A percentile compares a stretch with the other conserved stretches of the same genome.
These are phyloP conservation scores for Kodamaea suecica DNA, from an alignment of 1,139 yeast species.

Conservation along the genomic window DNA sequence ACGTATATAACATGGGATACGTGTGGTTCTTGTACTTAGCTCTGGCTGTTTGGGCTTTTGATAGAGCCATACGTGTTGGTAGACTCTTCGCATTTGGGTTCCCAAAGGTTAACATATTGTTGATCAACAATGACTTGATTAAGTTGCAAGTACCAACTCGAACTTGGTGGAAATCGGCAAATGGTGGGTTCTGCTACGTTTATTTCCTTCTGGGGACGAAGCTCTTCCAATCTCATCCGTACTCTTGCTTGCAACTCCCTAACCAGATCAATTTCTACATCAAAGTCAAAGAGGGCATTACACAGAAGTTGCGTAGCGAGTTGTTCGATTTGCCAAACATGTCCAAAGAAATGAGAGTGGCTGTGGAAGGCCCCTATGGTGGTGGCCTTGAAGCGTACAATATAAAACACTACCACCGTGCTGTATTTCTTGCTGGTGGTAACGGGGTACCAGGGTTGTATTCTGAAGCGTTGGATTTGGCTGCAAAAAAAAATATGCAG, in stretches of 20 bases:
- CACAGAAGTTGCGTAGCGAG: slow-evolving; percentile 27
- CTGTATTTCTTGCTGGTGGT: slow-evolving; percentile 45
- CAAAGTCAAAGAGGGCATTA: slow-evolving; percentile 38
- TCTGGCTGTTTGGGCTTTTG: slow-evolving; percentile 43
- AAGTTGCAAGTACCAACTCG: slow-evolving; percentile 42
- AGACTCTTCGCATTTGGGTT: slow-evolving; percentile 37
- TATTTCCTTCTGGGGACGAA: slow-evolving; percentile 35
- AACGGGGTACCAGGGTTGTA: slow-evolving; percentile 49
- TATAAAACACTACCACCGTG: slow-evolving; percentile 32
- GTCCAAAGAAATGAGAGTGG: slow-evolving; percentile 28
- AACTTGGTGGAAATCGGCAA: slow-evolving; percentile 37
- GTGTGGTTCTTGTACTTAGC: slow-evolving; percentile 37
- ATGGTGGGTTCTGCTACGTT: slow-evolving; percentile 54
- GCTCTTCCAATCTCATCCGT: slow-evolving; percentile 45
- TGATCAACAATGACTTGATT: slow-evolving; percentile 39
- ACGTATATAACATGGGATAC: slow-evolving; percentile 40
- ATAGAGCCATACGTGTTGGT: slow-evolving; percentile 36
- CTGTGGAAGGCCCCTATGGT: slow-evolving; percentile 50
- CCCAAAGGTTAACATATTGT: slow-evolving; percentile 33
- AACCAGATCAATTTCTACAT: slow-evolving; percentile 31
- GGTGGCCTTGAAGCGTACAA: slow-evolving; percentile 26
- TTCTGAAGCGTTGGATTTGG: slow-evolving; percentile 34
- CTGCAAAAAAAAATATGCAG: slow-evolving; percentile 13
- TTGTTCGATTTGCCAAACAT: slow-evolving; percentile 23
- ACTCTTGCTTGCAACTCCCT: slow-evolving; percentile 24